Conservation (phyloP, 306 rosid genomes). For the Quercus gilva region DNA sequence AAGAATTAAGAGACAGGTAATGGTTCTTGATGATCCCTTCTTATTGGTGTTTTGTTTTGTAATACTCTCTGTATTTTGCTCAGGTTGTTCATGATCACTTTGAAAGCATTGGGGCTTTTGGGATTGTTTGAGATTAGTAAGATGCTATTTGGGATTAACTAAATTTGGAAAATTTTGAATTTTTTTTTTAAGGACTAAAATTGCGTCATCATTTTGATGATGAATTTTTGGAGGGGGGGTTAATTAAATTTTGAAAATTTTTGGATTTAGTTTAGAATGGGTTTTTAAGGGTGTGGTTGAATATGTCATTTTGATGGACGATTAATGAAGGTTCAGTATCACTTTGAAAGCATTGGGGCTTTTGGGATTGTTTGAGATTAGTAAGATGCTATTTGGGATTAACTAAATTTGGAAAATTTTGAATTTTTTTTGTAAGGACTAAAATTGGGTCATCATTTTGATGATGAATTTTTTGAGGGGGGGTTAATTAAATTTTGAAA, state of each 20-base stretch:
- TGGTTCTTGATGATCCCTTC: neutral
- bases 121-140: neutral
- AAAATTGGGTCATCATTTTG: slow-evolving; percentile 10
- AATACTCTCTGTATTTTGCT: neutral
- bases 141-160: neutral
- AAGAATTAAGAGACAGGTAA: neutral
- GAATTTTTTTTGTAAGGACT: slow-evolving; percentile 1
- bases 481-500: neutral
- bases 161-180: neutral
- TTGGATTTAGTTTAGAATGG: no score
- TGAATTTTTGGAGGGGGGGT: neutral
- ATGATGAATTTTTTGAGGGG: neutral
- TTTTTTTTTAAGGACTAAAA: slow-evolving; percentile 8
- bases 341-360: no score
- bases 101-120: neutral
- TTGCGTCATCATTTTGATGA: slow-evolving; percentile 4
- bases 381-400: no score
- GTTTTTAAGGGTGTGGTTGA: no score
- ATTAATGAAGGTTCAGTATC: no score
- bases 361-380: no score
- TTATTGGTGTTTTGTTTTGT: neutral
- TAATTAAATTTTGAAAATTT: neutral
- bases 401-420: no score
- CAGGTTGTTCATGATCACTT: slow-evolving; percentile 9
- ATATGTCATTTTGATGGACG: no score